Base-by-base conservation (phyloP, 352 stramenopile species). In the Globisporangium paddicum region DNA sequence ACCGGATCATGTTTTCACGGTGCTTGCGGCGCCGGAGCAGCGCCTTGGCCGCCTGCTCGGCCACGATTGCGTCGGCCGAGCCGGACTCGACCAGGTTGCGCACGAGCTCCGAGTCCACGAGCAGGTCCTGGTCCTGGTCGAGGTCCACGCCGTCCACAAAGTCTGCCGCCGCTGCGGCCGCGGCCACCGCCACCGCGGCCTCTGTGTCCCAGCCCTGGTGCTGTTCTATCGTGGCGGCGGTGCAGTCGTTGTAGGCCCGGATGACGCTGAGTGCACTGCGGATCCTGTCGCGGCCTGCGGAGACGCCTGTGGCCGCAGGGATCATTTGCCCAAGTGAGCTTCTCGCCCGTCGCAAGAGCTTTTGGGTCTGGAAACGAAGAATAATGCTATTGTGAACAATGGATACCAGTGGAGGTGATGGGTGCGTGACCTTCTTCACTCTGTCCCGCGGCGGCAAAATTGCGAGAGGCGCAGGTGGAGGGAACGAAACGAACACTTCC, bases 1-100 rank as follows among this genome's bases (percentile, higher is more conserved):
- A 79, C 53, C 72, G 71, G 38, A 79, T 66, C 71, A 79, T 79
- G 57, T 79, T 79, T 50, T 79, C 71, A 11, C 71, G 71, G 53
- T 79, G 71, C 44, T 44, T 55, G 45, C 55, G 55, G n/a, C 55
- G 42, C 16, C 45, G 35, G 3, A 38, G 14, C n/a, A 49, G 32
- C 51, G 19, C 32, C 38, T 58, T 58, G 23, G 32, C 51, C 4
- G 32, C 38, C 34, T 58, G 32, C 51, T 58, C 51, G 1, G 51
- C 37, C 23, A 34, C 21, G 51, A 46, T 58, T 16, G 51, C 21
- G 18, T 58, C 51, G 14, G 37, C 51, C 51, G 51, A 56, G 32
- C 49, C 49, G 13, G 32, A 45, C 49, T 56, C 32, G 7, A 45
- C 32, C 11, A 45, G 21, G 32, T 37, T 30, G 23, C 49, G 49